Percentiles rank a stretch among this genome's conserved stretches.
Evolutionary conservation across 179 eudicot species (phyloP).

Genomic region (Beta macrorhiza): DNA sequence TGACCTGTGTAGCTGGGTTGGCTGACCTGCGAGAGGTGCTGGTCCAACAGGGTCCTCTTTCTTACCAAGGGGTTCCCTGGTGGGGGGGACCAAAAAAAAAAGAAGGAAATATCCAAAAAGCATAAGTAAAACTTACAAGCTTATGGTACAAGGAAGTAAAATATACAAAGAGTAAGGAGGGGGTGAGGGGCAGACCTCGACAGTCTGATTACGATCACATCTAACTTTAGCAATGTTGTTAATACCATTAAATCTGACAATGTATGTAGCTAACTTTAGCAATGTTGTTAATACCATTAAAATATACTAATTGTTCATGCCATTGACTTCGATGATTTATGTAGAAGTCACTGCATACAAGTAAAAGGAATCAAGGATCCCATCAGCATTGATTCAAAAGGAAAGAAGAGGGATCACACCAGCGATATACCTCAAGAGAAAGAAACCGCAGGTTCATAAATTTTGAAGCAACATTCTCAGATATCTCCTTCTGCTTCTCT

Average conservation of each 20-base stretch:
- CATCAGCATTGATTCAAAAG: neutral
- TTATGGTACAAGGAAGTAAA: neutral
- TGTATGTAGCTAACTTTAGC: neutral
- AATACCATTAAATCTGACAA: neutral
- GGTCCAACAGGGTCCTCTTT: too few relatives aligned
- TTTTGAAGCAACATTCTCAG: constrained; percentile 60
- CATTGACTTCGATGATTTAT: neutral
- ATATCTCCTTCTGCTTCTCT: constrained; percentile 67
- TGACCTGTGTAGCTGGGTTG: too few relatives aligned
- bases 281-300: too few relatives aligned
- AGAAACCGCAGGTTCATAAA: constrained; percentile 71
- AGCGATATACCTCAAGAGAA: constrained; percentile 69
- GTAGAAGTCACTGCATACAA: constrained; percentile 1
- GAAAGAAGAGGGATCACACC: neutral
- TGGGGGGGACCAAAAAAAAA: too few relatives aligned
- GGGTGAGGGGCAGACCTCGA: neutral
- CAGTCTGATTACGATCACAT: neutral
- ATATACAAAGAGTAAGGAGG: neutral
- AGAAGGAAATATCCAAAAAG: neutral
- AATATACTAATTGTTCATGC: too few relatives aligned
- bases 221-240: neutral
- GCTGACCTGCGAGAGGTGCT: too few relatives aligned
- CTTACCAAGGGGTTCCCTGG: too few relatives aligned
- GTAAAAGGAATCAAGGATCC: constrained; percentile 15
- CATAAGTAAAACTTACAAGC: neutral